Conservation (phyloP, 495 filamentous ascomycete genomes). For the Eremomyces bilateralis region DNA sequence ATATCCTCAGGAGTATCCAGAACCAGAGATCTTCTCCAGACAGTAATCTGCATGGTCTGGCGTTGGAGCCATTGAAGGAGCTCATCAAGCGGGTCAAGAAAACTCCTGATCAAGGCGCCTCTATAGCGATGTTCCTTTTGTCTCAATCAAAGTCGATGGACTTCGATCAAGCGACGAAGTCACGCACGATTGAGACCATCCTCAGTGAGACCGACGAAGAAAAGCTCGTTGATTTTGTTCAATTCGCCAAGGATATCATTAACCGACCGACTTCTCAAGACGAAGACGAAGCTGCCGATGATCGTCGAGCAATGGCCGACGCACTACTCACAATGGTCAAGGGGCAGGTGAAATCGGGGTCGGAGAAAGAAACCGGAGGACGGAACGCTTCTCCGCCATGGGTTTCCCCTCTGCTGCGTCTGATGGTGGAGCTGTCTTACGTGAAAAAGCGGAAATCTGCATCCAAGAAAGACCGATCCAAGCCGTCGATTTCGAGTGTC, state of each 20-base stretch:
- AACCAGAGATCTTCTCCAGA: conserved; percentile 74
- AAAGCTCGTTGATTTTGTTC: conserved; percentile 20
- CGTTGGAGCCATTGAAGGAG: conserved; percentile 45
- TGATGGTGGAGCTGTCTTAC: no score
- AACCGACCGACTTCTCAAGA: conserved; percentile 14
- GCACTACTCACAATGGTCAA: conserved; percentile 26
- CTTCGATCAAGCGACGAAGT: conserved; percentile 74
- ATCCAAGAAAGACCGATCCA: no score
- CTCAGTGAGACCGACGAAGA: conserved; percentile 36
- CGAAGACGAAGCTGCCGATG: conserved; percentile 20
- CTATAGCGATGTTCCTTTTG: conserved; percentile 42
- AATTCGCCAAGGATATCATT: conserved; percentile 24
- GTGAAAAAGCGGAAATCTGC: no score
- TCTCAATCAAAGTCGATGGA: conserved; percentile 45
- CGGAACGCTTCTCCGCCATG: no score
- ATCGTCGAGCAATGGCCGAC: conserved; percentile 29
- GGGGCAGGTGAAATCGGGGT: neutral
- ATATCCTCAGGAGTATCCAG: conserved; percentile 60
- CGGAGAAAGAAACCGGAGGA: neutral
- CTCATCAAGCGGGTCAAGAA: conserved; percentile 43
- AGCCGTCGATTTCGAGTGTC: no score
- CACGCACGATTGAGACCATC: conserved; percentile 66
- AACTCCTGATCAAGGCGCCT: conserved; percentile 34
- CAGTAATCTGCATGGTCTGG: conserved; percentile 64
- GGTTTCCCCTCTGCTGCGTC: no score